Evolutionary conservation across 495 filamentous ascomycete genomes (phyloP), one percentile per base, ranked within the genome.

Genomic region (Penicillium canariense): DNA sequence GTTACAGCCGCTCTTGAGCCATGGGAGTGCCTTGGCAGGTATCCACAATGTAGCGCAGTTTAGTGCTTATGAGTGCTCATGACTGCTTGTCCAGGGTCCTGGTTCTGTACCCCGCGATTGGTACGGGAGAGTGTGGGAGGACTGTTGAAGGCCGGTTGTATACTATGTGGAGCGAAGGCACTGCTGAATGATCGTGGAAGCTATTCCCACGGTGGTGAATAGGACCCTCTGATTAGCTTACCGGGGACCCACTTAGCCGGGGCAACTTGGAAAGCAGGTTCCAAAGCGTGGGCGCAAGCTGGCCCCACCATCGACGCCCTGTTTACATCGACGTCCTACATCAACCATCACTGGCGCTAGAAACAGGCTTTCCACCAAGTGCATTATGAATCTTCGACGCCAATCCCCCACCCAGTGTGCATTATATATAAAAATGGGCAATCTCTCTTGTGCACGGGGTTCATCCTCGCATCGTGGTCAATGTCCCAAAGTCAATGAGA

Each of bases 181-280:
- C n/a, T 25, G 38, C 31, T 48, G 46, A 48, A 50, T 50, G 48
- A 50, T 50, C 48, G 22, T 50, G n/a, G 15, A 12, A 26, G 32
- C 23, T 50, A 32, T n/a, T 7, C 34, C 34, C 48, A 50, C 48
- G 48, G 10, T 50, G 31, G 17, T 11, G 5, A 50, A 27, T n/a
- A 8, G 10, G 6, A 23, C 2, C 0, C 2, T 20, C 3, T 39
- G 32, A 50, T 50, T 50, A 32, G 48, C 20, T 17, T n/a, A n/a
- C n/a, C n/a, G n/a, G n/a, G n/a, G n/a, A n/a, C n/a, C n/a, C n/a
- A n/a, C n/a, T n/a, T n/a, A n/a, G n/a, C n/a, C n/a, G n/a, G n/a
- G n/a, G n/a, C n/a, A n/a, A n/a, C n/a, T n/a, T n/a, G 30, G 30
- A 12, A 32, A 6, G 6, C 30, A 6, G 30, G 30, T 32, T 6